Evolutionary conservation across 495 filamentous ascomycete species (phyloP), one percentile per base, ranked within the genome.

Genomic region (Penicillium steckii): DNA sequence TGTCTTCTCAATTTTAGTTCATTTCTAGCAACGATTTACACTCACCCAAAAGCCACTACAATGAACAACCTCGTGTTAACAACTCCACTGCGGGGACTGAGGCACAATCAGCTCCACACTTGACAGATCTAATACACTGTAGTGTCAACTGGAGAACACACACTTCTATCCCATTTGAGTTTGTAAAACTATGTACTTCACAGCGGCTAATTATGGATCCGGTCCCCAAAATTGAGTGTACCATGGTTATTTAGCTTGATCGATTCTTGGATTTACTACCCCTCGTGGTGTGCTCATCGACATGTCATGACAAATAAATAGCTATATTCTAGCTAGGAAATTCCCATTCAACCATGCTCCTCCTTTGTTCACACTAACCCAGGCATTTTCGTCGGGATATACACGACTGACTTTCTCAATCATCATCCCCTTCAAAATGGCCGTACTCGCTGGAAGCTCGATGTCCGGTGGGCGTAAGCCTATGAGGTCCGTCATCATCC

Each of bases 401-500:
- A 27, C 10, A 27, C 26, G 26, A 27, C 26, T 27, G 10, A 4
- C 26, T 27, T 10, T 10, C 26, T 27, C 26, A 27, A 27, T 27
- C 26, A n/a, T n/a, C n/a, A n/a, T n/a, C n/a, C n/a, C 10, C 15
- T 37, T 15, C 33, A 37, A 23, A 25, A 46, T 56, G 46, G 24
- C 42, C 24, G 43, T 19, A 8, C 25, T 50, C 17, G 10, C 42
- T 25, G 35, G 25, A 32, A 23, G 18, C 17, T 23, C 40, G 22
- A 19, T 25, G 6, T 4, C n/a, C 0, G 15, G 35, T 21, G 21
- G 46, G n/a, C 43, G 52, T n/a, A 44, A 15, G 27, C 27, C 45
- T 0, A 38, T 44, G 23, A 55, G 38, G 53, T 56, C 32, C 17
- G 53, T 45, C n/a, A n/a, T n/a, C n/a, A n/a, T n/a, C n/a, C n/a